Evolutionary conservation across 139 green algal genomes (phyloP).

Genomic region (Nannochloris sp.): DNA sequence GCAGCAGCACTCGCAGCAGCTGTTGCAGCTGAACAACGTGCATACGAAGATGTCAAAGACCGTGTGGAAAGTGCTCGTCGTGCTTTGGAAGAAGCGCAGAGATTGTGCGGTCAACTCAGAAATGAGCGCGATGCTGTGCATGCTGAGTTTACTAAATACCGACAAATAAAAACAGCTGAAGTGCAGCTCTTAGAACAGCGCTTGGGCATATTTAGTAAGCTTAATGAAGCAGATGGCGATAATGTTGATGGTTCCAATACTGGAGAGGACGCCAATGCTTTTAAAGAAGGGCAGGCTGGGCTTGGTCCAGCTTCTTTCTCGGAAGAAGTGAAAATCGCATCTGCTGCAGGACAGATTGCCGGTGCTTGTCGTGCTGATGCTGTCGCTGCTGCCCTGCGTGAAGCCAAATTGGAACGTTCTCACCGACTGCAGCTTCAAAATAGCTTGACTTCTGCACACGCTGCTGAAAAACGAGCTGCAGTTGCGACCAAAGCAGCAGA

Average conservation of each 20-base stretch:
- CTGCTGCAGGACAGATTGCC: not conserved
- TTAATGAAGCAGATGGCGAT: not conserved
- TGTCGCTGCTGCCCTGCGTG: not conserved
- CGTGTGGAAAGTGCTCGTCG: not conserved
- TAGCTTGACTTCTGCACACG: not conserved
- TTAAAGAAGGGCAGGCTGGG: too few relatives aligned
- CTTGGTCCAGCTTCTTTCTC: too few relatives aligned
- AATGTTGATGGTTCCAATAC: too few relatives aligned
- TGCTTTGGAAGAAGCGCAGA: not conserved
- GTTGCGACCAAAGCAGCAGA: not conserved
- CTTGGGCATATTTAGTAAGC: not conserved
- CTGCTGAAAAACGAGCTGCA: not conserved
- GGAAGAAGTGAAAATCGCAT: not conserved
- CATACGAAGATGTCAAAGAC: not conserved
- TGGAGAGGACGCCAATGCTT: too few relatives aligned
- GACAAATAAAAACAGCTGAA: not conserved
- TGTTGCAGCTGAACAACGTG: not conserved
- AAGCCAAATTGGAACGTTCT: constrained; percentile 3
- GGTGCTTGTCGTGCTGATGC: not conserved
- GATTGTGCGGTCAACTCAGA: not conserved
- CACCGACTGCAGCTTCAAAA: not conserved
- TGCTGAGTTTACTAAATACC: not conserved
- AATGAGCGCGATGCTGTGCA: not conserved
- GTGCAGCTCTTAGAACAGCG: not conserved
- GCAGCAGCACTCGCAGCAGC: not conserved